Evolutionary conservation across 1,284 basidiomycete species (phyloP).

Genomic region (Fomitiporia mediterranea): DNA sequence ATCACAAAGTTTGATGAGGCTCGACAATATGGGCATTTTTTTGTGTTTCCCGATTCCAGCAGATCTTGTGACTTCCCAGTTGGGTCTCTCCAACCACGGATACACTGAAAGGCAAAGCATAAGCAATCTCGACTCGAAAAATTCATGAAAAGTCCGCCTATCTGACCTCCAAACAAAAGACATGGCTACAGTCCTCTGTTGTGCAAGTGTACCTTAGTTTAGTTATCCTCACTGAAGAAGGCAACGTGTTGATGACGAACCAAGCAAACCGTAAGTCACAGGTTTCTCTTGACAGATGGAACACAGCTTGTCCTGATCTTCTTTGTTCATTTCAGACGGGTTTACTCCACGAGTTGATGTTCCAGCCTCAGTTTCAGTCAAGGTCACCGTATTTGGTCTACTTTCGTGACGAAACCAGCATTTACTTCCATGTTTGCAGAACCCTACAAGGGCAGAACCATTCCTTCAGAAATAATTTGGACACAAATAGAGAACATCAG

Average conservation of each 20-base stretch:
- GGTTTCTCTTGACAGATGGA: conserved; percentile 73
- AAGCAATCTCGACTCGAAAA: neutral
- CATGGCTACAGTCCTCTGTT: conserved; percentile 62
- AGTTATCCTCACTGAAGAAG: neutral
- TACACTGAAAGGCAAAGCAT: conserved; percentile 44
- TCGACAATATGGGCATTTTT: conserved; percentile 73
- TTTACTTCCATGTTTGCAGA: conserved; percentile 56
- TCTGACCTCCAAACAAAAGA: conserved; percentile 63
- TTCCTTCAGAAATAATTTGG: neutral
- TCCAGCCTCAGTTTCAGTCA: conserved; percentile 24
- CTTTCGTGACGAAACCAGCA: conserved; percentile 68
- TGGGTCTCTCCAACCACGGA: conserved; percentile 67
- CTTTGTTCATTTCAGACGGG: conserved; percentile 28
- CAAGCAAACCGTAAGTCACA: conserved; percentile 58
- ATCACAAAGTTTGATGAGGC: conserved; percentile 56
- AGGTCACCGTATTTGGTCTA: conserved; percentile 22
- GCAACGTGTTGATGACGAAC: conserved; percentile 33
- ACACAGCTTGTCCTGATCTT: conserved; percentile 43
- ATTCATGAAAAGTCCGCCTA: too few relatives aligned
- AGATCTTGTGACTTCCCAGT: conserved; percentile 47
- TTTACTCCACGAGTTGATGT: neutral
- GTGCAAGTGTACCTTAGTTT: conserved; percentile 9
- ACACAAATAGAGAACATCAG: neutral
- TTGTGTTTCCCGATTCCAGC: conserved; percentile 51
- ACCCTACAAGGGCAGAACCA: conserved; percentile 37